Base-by-base conservation (phyloP, 441 rosid species). In the Viola pubescens region DNA sequence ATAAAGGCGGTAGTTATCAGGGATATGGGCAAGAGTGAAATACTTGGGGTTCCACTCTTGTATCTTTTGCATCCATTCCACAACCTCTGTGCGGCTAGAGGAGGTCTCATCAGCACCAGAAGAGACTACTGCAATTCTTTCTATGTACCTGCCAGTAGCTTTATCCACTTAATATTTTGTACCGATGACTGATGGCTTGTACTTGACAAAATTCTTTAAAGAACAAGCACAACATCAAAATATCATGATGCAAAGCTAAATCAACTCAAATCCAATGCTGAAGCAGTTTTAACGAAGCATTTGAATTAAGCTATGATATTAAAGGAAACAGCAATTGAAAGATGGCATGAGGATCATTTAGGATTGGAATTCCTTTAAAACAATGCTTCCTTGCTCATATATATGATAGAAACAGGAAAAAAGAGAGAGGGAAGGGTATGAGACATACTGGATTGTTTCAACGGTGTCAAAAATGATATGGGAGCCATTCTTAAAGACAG, bases 11-110 rank as follows among this genome's bases (percentile, higher is more conserved):
- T 81, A 77, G 37, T 87, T 80, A 70, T 78, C 76, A 0, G 98
- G 94, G 46, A 89, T 40, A 37, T 84, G 84, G 13, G 81, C 74
- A 44, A 89, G 86, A 0, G 94, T 87, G 77, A 92, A 89, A 60
- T 65, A 78, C 63, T 85, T 85, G 44, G 95, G 78, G 67, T 84
- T 81, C 97, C 95, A 92, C 38, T 76, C 77, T 56, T 86, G 86
- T 55, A 87, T 81, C 76, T 77, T 92, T 47, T 68, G 80, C 98
- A 89, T 89, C 98, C 95, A 87, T 44, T 79, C 81, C 19, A 82
- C 66, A 38, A 72, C 86, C 59, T 82, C 89, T 60, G 71, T 67
- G 40, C 62, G 72, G 64, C 87, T 80, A 43, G 73, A 75, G 58
- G 79, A 63, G 44, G 70, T 67, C 72, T 76, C 81, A 48, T 71